A percentile compares a stretch with the other conserved stretches of the same genome.
These are phyloP conservation scores for Camptophora hylomeconis DNA, from an alignment of 2,329 filamentous ascomycete species.

Conservation along the genomic window DNA sequence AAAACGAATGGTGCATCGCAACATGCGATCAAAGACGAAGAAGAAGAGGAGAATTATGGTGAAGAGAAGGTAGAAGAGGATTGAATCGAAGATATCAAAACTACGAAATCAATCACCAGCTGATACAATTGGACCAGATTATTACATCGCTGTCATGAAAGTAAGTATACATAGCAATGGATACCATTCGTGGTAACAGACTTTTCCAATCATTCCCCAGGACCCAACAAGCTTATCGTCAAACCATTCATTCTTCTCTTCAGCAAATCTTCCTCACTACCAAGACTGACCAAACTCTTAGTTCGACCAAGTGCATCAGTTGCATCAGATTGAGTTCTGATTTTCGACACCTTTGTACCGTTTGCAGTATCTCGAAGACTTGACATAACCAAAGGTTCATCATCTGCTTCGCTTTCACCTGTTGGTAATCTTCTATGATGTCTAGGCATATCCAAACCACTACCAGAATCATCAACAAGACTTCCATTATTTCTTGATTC, in stretches of 20 bases:
- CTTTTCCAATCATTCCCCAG: conserved; percentile 21
- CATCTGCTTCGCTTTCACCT: conserved; percentile 24
- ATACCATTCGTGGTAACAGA: background rate
- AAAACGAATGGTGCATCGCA: conserved; percentile 20
- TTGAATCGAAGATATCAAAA: too few relatives aligned
- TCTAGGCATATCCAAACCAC: conserved; percentile 8
- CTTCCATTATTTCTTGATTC: conserved; percentile 15
- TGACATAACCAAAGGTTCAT: conserved; percentile 18
- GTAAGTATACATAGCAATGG: too few relatives aligned
- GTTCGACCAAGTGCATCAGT: conserved; percentile 20
- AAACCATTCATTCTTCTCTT: conserved; percentile 43
- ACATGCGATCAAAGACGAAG: conserved; percentile 32
- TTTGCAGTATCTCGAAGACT: conserved; percentile 7
- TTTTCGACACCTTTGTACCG: conserved; percentile 10
- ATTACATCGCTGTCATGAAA: too few relatives aligned
- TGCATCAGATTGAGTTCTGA: conserved; percentile 7
- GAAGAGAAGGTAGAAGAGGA: conserved; percentile 65
- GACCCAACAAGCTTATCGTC: conserved; percentile 38
- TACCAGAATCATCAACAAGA: conserved; percentile 3
- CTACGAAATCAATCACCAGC: too few relatives aligned
- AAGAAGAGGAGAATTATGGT: conserved; percentile 56
- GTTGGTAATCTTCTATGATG: conserved; percentile 37
- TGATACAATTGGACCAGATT: too few relatives aligned
- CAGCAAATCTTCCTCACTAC: conserved; percentile 44
- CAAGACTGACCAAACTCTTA: conserved; percentile 39